Base-by-base conservation (phyloP, 2,329 filamentous ascomycete species). In the Cercospora zeina region DNA sequence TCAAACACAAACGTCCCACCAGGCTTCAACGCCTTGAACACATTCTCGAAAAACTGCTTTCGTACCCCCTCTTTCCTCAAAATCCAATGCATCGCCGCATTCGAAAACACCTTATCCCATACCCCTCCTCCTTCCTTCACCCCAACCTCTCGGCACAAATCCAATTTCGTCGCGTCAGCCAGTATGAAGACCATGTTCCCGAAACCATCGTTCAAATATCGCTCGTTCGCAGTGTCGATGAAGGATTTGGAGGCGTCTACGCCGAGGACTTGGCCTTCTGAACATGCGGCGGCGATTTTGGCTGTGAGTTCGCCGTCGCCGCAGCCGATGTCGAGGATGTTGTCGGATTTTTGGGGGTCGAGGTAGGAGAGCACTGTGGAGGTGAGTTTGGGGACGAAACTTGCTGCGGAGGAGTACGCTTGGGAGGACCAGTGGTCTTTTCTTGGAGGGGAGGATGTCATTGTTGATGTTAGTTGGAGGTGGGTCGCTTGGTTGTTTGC, bases 1-100 rank as follows among this genome's bases (percentile, higher is more conserved):
- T 91, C 88, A 68, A 90, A 89, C 9, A 83, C 81, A 62, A 90
- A 86, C 0, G 68, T 69, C 1, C 86, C 88, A 10, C 80, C 81
- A 0, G 83, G 81, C 34, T 77, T 79, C 1, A 90, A 79, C 0
- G 82, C 77, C 8, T 75, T 75, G 63, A 81, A 75, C 2, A 86
- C 79, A 39, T 79, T 82, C 7, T 69, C 67, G 69, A 90, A 86
- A 73, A 88, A 83, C 5, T 7, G 33, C 3, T 73, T 66, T 9
- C 84, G 80, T 0, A 80, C 80, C 9, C 50, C 58, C 0, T 74
- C 64, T 30, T 76, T 73, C 0, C 82, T 77, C 7, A 91, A 78
- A 70, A 80, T 78, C 78, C 78, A 80, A 62, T 80, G 78, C 47
- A 79, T 65, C 0, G 78, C 77, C 0, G 78, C 78, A 61, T 79